Evolutionary conservation across 352 stramenopile species (phyloP).

Genomic region (Pythium grandisporangium): DNA sequence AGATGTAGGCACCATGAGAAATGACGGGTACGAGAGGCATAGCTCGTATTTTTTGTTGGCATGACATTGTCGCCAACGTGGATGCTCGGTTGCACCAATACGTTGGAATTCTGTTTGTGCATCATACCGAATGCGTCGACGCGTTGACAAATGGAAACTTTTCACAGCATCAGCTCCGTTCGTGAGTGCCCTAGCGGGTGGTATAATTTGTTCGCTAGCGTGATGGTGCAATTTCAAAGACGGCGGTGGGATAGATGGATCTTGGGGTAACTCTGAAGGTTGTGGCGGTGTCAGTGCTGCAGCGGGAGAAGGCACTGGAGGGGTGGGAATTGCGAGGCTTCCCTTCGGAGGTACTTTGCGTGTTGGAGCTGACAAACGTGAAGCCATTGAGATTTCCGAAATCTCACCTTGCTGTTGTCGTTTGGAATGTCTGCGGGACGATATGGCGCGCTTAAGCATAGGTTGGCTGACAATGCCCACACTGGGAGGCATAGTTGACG

Average conservation of each 20-base stretch:
- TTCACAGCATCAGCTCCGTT: constrained; percentile 4
- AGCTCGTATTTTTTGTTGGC: constrained; percentile 67
- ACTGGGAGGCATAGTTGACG: too few species aligned
- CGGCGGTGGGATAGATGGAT: too few species aligned
- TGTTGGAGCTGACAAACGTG: background rate
- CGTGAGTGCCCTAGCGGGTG: too few species aligned
- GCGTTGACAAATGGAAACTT: constrained; percentile 12
- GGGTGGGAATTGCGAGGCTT: constrained; percentile 4
- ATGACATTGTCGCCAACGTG: constrained; percentile 46
- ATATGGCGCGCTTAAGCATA: too few species aligned
- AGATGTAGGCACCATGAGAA: constrained; percentile 56
- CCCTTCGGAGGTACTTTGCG: constrained; percentile 9
- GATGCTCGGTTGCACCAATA: constrained; percentile 53
- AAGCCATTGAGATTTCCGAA: background rate
- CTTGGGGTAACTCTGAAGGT: constrained; percentile 9
- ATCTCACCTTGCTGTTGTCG: background rate
- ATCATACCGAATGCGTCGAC: constrained; percentile 70
- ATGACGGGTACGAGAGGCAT: constrained; percentile 60
- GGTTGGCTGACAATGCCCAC: too few species aligned
- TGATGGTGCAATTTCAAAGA: constrained; percentile 51
- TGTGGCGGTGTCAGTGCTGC: background rate
- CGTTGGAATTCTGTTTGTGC: constrained; percentile 44
- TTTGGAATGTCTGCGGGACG: too few species aligned
- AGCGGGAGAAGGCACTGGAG: background rate
- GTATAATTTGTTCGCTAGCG: too few species aligned